Percentiles rank a stretch among this genome's conserved stretches.
phyloP scores from a whole-genome alignment of 129 eudicot genomes.

The Pittosporum tobira region DNA sequence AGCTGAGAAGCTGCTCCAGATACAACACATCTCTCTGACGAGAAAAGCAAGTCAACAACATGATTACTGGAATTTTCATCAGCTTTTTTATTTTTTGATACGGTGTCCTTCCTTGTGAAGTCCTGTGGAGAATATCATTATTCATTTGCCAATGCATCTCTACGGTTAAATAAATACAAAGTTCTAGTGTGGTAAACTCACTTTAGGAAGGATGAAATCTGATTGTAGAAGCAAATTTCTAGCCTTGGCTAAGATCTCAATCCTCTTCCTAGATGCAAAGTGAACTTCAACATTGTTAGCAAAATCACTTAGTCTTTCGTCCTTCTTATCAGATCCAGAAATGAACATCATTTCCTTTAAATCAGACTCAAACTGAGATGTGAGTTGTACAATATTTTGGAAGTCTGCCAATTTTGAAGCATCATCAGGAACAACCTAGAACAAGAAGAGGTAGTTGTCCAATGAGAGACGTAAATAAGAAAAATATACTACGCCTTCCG shows the following conservation, averaged over 20 bases:
- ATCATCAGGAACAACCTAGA: conserved; percentile 83
- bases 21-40: conserved; percentile 75
- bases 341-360: conserved; percentile 71
- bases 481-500: background rate
- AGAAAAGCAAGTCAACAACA: conserved; percentile 56
- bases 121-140: conserved; percentile 35
- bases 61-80: conserved; percentile 18
- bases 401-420: conserved; percentile 96
- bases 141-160: conserved; percentile 4
- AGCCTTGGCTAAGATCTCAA: conserved; percentile 81
- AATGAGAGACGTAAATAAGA: background rate
- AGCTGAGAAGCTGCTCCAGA: conserved; percentile 72
- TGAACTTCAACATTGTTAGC: conserved; percentile 94
- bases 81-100: conserved; percentile 27
- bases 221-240: conserved; percentile 68
- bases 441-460: conserved; percentile 5
- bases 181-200: conserved; percentile 19
- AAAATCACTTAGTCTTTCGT: conserved; percentile 57
- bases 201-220: conserved; percentile 58
- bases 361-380: conserved; percentile 61
- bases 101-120: conserved; percentile 23
- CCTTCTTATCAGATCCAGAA: conserved; percentile 50
- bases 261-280: conserved; percentile 87
- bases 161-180: background rate
- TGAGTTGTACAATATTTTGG: conserved; percentile 55